A percentile compares a stretch with the other conserved stretches of the same genome.
Evolutionary conservation across 345 rosid genomes (phyloP).

Genomic region (Litchi chinensis): DNA sequence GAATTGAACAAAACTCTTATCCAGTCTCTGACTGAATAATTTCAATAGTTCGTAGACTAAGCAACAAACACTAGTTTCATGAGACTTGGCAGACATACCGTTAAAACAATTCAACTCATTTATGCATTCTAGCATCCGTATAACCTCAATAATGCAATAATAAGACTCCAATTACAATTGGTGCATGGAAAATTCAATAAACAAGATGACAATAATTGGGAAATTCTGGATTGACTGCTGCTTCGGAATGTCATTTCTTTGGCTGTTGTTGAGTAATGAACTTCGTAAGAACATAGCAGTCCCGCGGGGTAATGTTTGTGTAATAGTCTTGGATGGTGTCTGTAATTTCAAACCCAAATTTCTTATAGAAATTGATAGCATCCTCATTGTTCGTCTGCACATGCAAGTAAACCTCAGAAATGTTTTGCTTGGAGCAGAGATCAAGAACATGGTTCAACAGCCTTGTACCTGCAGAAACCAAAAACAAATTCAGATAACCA

Average conservation of each 20-base stretch:
- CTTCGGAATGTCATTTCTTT: conserved; percentile 46
- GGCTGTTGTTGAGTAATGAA: conserved; percentile 47
- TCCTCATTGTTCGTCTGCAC: conserved; percentile 98
- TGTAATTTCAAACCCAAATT: conserved; percentile 86
- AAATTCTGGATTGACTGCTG: neutral
- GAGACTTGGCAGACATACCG: neutral
- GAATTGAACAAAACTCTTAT: conserved; percentile 2
- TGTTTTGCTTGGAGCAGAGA: conserved; percentile 68
- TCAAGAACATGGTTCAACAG: conserved; percentile 89
- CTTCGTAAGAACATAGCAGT: conserved; percentile 81
- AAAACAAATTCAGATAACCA: conserved; percentile 9
- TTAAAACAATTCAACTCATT: conserved; percentile 18
- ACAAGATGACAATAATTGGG: conserved; percentile 7
- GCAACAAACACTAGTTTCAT: neutral
- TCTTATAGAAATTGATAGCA: conserved; percentile 93
- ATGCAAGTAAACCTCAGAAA: conserved; percentile 85
- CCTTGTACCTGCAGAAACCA: conserved; percentile 66
- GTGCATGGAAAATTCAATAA: conserved; percentile 7
- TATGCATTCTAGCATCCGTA: conserved; percentile 16
- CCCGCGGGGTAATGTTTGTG: conserved; percentile 80
- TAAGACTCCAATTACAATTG: conserved; percentile 20
- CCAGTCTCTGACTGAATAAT: conserved; percentile 9
- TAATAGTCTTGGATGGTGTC: conserved; percentile 86
- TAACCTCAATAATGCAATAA: conserved; percentile 19
- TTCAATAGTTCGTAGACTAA: conserved; percentile 11